A percentile compares a stretch with the other conserved stretches of the same genome.
phyloP scores from a whole-genome alignment of 2,329 filamentous ascomycete species.

The Bipolaris zeicola region DNA sequence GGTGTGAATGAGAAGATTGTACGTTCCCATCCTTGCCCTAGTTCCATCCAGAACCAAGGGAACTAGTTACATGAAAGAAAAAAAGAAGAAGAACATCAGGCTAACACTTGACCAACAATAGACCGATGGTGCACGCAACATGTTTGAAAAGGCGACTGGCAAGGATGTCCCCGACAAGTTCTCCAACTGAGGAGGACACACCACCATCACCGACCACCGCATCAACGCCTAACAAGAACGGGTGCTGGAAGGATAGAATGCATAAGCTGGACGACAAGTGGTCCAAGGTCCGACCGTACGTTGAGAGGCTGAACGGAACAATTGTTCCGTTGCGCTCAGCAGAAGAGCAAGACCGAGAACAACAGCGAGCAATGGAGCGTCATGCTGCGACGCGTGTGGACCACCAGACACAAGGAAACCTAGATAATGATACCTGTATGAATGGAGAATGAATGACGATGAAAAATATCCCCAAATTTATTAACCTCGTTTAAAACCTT shows the following conservation, averaged over 20 bases:
- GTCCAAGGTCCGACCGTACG: slow-evolving; percentile 16
- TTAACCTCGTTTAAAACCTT: too few species aligned
- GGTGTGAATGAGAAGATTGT: slow-evolving; percentile 48
- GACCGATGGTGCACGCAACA: slow-evolving; percentile 56
- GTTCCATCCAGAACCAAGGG: too few species aligned
- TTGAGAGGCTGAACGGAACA: slow-evolving; percentile 21
- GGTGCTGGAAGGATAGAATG: slow-evolving; percentile 4
- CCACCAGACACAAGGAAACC: too few species aligned
- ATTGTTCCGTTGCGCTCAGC: slow-evolving; percentile 8
- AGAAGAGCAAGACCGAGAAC: background rate
- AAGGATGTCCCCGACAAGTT: slow-evolving; percentile 57
- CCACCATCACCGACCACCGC: background rate
- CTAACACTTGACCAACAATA: slow-evolving; percentile 10
- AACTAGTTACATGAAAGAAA: too few species aligned
- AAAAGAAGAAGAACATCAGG: too few species aligned
- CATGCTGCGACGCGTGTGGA: background rate
- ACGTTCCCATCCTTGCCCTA: slow-evolving; percentile 7
- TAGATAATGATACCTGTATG: too few species aligned
- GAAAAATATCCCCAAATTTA: too few species aligned
- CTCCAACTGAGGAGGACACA: slow-evolving; percentile 49
- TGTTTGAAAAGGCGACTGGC: slow-evolving; percentile 60
- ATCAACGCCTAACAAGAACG: background rate
- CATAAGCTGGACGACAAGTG: slow-evolving; percentile 16
- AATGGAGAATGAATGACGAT: too few species aligned
- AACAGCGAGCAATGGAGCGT: too few species aligned